Evolutionary conservation across 2,329 filamentous ascomycete species (phyloP).

Genomic region (Phialophora tarda): DNA sequence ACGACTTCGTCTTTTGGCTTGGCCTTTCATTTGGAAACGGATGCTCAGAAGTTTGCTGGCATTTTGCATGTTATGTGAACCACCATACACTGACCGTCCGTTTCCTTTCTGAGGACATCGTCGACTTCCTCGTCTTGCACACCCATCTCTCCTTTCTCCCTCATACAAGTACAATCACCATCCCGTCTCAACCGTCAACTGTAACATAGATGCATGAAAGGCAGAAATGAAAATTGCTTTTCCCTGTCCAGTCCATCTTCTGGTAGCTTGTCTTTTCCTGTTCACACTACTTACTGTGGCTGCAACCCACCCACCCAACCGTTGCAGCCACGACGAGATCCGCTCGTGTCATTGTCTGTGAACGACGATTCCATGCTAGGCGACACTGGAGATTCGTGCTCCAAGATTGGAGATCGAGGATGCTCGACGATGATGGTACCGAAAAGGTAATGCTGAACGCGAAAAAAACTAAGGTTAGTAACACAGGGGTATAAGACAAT

Average conservation of each 20-base stretch:
- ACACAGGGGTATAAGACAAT: constrained; percentile 25
- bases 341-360: constrained; percentile 13
- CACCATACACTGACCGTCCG: background rate
- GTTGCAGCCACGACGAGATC: constrained; percentile 30
- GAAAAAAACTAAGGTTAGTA: constrained; percentile 30
- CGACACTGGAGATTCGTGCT: background rate
- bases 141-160: background rate
- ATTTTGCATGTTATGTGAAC: background rate
- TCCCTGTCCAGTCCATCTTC: background rate
- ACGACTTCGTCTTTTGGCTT: background rate
- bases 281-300: constrained; percentile 30
- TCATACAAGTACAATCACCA: constrained; percentile 4
- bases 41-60: background rate
- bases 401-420: background rate
- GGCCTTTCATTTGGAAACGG: background rate
- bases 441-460: constrained; percentile 10
- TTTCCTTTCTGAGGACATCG: background rate
- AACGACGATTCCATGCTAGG: background rate
- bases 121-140: background rate
- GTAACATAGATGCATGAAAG: constrained; percentile 3
- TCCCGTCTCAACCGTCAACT: background rate
- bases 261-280: background rate
- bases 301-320: constrained; percentile 34
- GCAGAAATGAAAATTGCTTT: constrained; percentile 1
- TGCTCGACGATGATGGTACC: background rate